These are phyloP conservation scores for Acacia pycnantha DNA, from an alignment of 331 rosid species.

Conservation along the genomic window DNA sequence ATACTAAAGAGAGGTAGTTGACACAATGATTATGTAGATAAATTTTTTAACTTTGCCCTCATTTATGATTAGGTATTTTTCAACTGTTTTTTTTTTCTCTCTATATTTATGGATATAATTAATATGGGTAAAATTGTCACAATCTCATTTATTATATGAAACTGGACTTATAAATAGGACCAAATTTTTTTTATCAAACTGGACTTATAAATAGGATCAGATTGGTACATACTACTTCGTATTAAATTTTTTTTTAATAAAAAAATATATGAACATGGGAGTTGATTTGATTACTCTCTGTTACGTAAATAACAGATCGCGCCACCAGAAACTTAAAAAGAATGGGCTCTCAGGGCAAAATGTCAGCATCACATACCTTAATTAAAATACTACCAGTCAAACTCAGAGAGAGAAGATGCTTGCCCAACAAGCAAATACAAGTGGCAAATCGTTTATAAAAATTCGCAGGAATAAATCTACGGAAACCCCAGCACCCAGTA, in stretches of 20 bases:
- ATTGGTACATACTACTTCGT: background rate
- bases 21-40: no score
- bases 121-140: no score
- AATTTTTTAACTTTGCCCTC: no score
- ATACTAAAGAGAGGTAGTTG: no score
- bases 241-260: background rate
- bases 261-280: background rate
- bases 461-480: background rate
- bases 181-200: no score
- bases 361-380: background rate
- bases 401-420: slow-evolving; percentile 6
- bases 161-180: no score
- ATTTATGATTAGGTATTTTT: no score
- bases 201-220: no score
- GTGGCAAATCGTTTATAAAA: background rate
- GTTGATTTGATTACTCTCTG: background rate
- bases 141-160: no score
- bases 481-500: background rate
- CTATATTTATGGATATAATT: no score
- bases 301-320: background rate
- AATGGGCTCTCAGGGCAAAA: background rate
- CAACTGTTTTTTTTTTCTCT: no score
- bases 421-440: slow-evolving; percentile 10
- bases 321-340: background rate
- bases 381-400: background rate